Evolutionary conservation across 495 filamentous ascomycete species (phyloP).

Genomic region (Entonaema liquescens): DNA sequence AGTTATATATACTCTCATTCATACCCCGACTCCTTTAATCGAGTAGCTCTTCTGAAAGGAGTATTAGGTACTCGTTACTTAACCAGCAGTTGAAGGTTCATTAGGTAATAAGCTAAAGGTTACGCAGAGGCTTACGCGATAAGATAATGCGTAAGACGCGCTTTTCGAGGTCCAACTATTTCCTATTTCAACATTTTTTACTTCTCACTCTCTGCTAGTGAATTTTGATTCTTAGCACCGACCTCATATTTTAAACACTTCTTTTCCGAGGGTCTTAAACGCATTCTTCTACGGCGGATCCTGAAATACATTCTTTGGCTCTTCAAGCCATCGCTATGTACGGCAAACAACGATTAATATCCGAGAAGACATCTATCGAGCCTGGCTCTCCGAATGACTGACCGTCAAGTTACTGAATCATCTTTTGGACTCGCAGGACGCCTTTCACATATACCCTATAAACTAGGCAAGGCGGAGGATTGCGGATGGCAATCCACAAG

Average conservation of each 20-base stretch:
- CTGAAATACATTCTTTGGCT: slow-evolving; percentile 11
- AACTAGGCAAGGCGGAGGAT: slow-evolving; percentile 39
- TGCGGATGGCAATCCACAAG: slow-evolving; percentile 45
- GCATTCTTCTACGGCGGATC: not conserved
- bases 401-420: slow-evolving; percentile 46
- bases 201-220: not conserved
- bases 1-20: not conserved
- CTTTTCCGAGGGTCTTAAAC: not conserved
- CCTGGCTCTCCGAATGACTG: slow-evolving; percentile 48
- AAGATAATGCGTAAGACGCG: slow-evolving; percentile 24
- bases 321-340: slow-evolving; percentile 40
- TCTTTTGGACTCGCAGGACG: slow-evolving; percentile 46
- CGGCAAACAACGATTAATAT: slow-evolving; percentile 24
- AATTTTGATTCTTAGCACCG: not conserved
- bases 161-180: slow-evolving; percentile 18
- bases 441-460: slow-evolving; percentile 44
- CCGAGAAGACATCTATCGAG: slow-evolving; percentile 37
- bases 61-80: not conserved
- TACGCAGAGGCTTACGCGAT: slow-evolving; percentile 16
- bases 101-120: not conserved
- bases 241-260: not conserved
- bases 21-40: not conserved
- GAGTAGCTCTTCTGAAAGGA: not conserved
- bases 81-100: not conserved
- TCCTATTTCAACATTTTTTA: slow-evolving; percentile 5